A percentile compares a stretch with the other conserved stretches of the same genome.
Conservation (phyloP, 2,329 filamentous ascomycete species). For the Tetracladium maxilliforme region DNA sequence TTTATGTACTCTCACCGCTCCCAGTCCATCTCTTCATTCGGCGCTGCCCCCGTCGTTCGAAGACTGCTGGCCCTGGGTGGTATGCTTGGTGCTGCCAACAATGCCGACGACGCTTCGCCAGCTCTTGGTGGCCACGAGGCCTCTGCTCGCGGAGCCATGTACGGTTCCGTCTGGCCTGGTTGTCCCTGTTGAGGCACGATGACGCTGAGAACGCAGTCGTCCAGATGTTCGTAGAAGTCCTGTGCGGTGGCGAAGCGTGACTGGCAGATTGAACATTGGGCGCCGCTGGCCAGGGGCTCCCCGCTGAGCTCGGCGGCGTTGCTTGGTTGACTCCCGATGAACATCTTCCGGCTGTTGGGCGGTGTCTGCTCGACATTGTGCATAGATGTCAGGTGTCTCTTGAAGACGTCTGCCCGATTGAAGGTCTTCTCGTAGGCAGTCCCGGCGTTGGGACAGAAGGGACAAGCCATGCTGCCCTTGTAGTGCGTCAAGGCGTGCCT, state of each 20-base stretch:
- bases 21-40: too few relatives aligned
- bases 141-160: too few relatives aligned
- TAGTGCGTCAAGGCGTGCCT: constrained; percentile 92
- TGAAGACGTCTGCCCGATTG: constrained; percentile 94
- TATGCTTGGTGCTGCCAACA: too few relatives aligned
- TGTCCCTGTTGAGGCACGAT: too few relatives aligned
- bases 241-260: constrained; percentile 74
- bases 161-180: too few relatives aligned
- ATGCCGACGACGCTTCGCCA: too few relatives aligned
- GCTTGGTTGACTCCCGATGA: constrained; percentile 11
- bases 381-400: constrained; percentile 82
- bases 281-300: constrained; percentile 63
- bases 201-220: constrained; percentile 57
- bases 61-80: too few relatives aligned
- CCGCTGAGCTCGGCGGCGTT: constrained; percentile 49
- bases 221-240: constrained; percentile 94
- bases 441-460: constrained; percentile 82
- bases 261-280: constrained; percentile 86
- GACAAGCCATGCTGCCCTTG: constrained; percentile 95
- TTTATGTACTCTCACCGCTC: too few relatives aligned
- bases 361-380: constrained; percentile 91
- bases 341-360: constrained; percentile 67
- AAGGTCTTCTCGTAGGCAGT: constrained; percentile 88
- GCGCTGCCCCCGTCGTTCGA: too few relatives aligned
- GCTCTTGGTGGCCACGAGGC: too few relatives aligned